Conservation (phyloP, 169 alveolate species). For the Plasmodium falciparum region DNA sequence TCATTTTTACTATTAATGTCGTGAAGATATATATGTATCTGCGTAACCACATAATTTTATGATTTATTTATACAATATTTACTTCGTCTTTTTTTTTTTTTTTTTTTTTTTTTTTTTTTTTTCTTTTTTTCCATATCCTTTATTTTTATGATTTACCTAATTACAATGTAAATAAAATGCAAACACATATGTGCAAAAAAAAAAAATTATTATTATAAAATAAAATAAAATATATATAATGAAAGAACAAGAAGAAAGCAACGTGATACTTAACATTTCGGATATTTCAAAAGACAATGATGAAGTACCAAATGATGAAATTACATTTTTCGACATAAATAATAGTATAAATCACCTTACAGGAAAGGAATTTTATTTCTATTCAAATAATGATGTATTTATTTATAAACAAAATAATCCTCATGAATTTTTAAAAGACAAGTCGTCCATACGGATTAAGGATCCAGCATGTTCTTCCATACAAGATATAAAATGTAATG, state of each 20-base stretch:
- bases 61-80: too few species aligned
- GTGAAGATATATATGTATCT: too few species aligned
- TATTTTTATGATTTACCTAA: too few species aligned
- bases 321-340: slow-evolving; percentile 32
- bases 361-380: slow-evolving; percentile 72
- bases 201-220: slow-evolving; percentile 4
- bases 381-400: slow-evolving; percentile 56
- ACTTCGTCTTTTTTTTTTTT: too few species aligned
- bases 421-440: neutral
- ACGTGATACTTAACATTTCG: neutral
- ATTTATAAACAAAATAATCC: slow-evolving; percentile 6
- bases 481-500: neutral
- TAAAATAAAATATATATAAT: neutral
- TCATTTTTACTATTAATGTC: too few species aligned
- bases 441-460: neutral
- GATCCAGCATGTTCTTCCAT: neutral
- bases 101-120: too few species aligned
- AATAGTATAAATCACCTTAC: slow-evolving; percentile 70
- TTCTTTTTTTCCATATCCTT: too few species aligned
- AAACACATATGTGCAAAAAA: neutral
- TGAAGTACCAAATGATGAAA: slow-evolving; percentile 26
- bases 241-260: slow-evolving; percentile 1
- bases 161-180: too few species aligned
- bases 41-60: too few species aligned
- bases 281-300: slow-evolving; percentile 27